phyloP scores from a whole-genome alignment of 805 yeast species.

The Priceomyces melissophilus region DNA sequence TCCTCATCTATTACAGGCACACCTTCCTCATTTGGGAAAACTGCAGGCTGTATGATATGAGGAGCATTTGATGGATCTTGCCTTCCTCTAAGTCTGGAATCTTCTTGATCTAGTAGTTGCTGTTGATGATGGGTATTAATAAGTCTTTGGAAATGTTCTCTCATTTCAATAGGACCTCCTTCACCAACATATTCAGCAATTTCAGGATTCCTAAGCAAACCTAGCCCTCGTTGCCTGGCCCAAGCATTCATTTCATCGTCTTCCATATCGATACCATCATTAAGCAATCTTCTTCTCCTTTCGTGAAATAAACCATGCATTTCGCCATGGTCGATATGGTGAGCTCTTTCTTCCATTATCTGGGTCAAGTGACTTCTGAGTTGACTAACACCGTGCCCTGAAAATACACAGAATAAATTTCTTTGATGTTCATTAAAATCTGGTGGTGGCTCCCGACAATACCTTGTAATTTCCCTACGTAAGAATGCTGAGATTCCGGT shows the following conservation, averaged over 20 bases:
- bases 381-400: conserved; percentile 81
- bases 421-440: conserved; percentile 88
- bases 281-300: conserved; percentile 23
- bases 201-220: conserved; percentile 16
- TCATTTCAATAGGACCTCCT: conserved; percentile 29
- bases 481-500: conserved; percentile 92
- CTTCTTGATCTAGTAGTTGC: conserved; percentile 12
- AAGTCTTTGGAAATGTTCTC: conserved; percentile 29
- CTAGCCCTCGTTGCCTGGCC: conserved; percentile 30
- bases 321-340: conserved; percentile 31
- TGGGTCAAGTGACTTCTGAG: conserved; percentile 66
- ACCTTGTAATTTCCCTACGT: conserved; percentile 77
- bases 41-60: conserved; percentile 39
- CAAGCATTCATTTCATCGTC: conserved; percentile 22
- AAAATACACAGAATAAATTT: conserved; percentile 84
- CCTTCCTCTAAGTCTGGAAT: conserved; percentile 2
- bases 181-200: conserved; percentile 21
- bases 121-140: conserved; percentile 26
- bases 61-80: conserved; percentile 29
- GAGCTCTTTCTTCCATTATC: conserved; percentile 34
- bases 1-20: conserved; percentile 24
- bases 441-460: conserved; percentile 88
- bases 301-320: conserved; percentile 27
- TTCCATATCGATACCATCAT: conserved; percentile 16
- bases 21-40: conserved; percentile 30